A percentile compares a stretch with the other conserved stretches of the same genome.
Evolutionary conservation across 2,329 filamentous ascomycete species (phyloP).

Genomic region (Neonectria ditissima): DNA sequence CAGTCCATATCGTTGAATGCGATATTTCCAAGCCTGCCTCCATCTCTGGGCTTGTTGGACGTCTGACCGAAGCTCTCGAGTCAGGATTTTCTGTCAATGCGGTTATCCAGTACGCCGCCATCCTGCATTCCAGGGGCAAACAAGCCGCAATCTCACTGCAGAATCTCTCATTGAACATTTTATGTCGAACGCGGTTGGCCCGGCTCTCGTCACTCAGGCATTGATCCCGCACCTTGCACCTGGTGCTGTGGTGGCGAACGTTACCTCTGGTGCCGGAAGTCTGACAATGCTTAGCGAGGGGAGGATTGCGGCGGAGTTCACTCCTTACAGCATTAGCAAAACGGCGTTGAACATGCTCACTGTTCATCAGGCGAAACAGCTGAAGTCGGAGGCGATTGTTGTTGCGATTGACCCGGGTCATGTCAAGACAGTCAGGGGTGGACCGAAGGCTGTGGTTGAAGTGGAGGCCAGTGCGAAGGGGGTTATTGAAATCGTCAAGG

Average conservation of each 20-base stretch:
- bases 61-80: neutral
- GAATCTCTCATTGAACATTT: neutral
- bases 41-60: neutral
- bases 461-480: neutral
- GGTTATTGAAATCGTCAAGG: neutral
- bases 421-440: neutral
- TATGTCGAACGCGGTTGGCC: neutral
- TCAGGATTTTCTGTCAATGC: neutral
- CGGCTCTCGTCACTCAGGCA: neutral
- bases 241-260: conserved; percentile 3
- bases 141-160: neutral
- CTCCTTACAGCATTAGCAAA: conserved; percentile 8
- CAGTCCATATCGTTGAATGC: conserved; percentile 3
- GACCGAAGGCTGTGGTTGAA: neutral
- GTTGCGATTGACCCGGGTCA: neutral
- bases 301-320: neutral
- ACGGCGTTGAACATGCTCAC: conserved; percentile 9
- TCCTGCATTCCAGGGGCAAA: conserved; percentile 4
- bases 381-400: neutral
- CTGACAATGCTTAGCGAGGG: neutral
- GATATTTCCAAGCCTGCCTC: neutral
- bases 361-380: neutral
- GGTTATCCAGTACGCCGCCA: neutral
- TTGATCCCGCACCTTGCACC: neutral
- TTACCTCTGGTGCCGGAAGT: conserved; percentile 1